phyloP scores from a whole-genome alignment of 164 flowering plant species.

The Chimonanthus salicifolius region DNA sequence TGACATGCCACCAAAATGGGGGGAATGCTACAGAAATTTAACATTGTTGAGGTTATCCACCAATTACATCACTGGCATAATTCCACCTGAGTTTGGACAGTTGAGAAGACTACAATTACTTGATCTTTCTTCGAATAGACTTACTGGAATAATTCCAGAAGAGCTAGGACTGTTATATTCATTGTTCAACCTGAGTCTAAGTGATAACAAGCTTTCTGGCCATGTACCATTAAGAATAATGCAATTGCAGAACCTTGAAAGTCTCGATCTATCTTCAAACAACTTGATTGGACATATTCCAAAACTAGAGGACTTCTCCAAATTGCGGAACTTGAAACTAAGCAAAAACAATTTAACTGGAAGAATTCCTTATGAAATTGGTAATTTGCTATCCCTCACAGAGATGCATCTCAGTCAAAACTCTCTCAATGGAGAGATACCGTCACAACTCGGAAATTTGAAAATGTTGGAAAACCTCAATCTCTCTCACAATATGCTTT shows the following conservation, averaged over 20 bases:
- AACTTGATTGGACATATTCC: slow-evolving; percentile 19
- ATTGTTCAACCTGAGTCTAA: slow-evolving; percentile 16
- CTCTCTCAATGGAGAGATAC: slow-evolving; percentile 18
- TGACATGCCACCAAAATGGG: slow-evolving; percentile 16
- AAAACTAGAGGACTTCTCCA: slow-evolving; percentile 17
- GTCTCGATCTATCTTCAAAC: slow-evolving; percentile 22
- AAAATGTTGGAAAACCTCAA: no score
- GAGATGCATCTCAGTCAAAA: slow-evolving; percentile 22
- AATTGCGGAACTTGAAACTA: slow-evolving; percentile 15
- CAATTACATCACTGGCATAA: slow-evolving; percentile 19
- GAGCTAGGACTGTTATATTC: slow-evolving; percentile 10
- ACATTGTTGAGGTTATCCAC: slow-evolving; percentile 11
- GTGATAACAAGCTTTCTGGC: slow-evolving; percentile 22
- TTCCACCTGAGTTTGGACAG: slow-evolving; percentile 18
- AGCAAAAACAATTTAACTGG: slow-evolving; percentile 18
- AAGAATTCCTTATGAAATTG: slow-evolving; percentile 20
- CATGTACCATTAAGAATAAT: slow-evolving; percentile 16
- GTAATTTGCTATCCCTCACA: slow-evolving; percentile 13
- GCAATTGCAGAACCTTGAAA: slow-evolving; percentile 2
- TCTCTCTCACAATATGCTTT: no score
- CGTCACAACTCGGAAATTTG: not conserved
- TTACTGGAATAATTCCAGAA: slow-evolving; percentile 21
- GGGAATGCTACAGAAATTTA: slow-evolving; percentile 8
- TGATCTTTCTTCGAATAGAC: slow-evolving; percentile 11
- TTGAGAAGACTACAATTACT: slow-evolving; percentile 8